Conservation (phyloP, 164 flowering plant genomes). For the Magnolia changhungtana region DNA sequence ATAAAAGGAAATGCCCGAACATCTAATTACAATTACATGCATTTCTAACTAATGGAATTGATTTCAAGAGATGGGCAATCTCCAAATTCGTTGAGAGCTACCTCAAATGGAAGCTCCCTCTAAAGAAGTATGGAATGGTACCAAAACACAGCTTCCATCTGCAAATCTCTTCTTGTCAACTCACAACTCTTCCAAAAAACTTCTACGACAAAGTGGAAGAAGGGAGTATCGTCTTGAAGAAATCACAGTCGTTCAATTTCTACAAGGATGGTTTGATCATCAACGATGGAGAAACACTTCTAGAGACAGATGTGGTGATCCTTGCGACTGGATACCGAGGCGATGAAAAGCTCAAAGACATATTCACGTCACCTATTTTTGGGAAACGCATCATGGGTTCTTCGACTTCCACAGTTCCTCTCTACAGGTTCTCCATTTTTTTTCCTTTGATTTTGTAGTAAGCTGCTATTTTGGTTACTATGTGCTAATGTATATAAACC, state of each 20-base stretch:
- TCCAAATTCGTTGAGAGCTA: conserved; percentile 59
- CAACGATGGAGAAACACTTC: conserved; percentile 27
- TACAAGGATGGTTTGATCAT: conserved; percentile 45
- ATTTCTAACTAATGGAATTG: background rate
- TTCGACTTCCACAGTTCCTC: conserved; percentile 28
- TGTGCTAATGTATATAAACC: background rate
- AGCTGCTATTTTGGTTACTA: background rate
- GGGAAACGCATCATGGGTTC: conserved; percentile 32
- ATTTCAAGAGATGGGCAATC: conserved; percentile 54
- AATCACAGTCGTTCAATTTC: conserved; percentile 41
- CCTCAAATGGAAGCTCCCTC: conserved; percentile 35
- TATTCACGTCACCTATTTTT: conserved; percentile 42
- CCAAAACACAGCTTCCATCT: conserved; percentile 52
- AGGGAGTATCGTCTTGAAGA: conserved; percentile 57
- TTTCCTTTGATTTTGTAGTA: no score
- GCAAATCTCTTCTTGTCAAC: conserved; percentile 35
- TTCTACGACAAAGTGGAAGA: conserved; percentile 58
- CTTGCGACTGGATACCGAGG: conserved; percentile 61
- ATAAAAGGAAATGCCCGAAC: background rate
- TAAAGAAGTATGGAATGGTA: conserved; percentile 49
- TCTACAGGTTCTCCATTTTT: conserved; percentile 44
- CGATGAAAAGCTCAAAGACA: conserved; percentile 45
- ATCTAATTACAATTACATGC: background rate
- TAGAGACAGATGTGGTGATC: conserved; percentile 54
- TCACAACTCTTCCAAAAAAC: conserved; percentile 36